A percentile compares a stretch with the other conserved stretches of the same genome.
Evolutionary conservation across 352 stramenopile species (phyloP).

Genomic region (Phytophthora fragariae): DNA sequence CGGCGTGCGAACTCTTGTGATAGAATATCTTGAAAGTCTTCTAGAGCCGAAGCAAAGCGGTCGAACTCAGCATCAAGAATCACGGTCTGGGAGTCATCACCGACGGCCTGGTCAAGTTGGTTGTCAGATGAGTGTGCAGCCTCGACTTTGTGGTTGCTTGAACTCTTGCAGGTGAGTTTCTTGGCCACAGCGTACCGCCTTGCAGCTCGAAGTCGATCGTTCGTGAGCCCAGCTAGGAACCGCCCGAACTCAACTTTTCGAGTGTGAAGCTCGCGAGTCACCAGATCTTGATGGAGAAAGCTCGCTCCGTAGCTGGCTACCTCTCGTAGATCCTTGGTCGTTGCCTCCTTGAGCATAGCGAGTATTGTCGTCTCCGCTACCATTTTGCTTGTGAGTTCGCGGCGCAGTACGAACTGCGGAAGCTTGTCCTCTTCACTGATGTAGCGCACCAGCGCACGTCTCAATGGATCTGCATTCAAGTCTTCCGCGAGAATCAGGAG

Average conservation of each 20-base stretch:
- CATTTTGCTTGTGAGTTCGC: constrained; percentile 79
- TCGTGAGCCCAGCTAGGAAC: constrained; percentile 63
- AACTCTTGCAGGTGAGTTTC: neutral
- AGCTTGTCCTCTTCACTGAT: constrained; percentile 55
- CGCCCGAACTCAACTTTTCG: constrained; percentile 59
- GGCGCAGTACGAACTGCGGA: constrained; percentile 70
- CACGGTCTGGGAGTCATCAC: neutral
- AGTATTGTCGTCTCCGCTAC: constrained; percentile 72
- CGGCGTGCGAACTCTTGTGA: constrained; percentile 67
- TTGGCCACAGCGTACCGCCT: constrained; percentile 33
- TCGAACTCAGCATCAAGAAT: constrained; percentile 46
- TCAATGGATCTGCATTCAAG: constrained; percentile 63
- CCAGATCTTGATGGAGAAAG: constrained; percentile 69
- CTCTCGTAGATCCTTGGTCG: constrained; percentile 62
- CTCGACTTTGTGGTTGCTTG: neutral
- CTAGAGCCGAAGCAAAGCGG: constrained; percentile 41
- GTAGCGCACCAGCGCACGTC: constrained; percentile 63
- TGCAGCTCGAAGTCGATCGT: constrained; percentile 60
- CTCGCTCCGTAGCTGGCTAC: constrained; percentile 48
- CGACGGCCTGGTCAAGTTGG: neutral
- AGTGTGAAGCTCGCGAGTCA: constrained; percentile 71
- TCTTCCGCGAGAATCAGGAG: constrained; percentile 81
- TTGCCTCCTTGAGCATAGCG: constrained; percentile 62
- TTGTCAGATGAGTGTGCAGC: constrained; percentile 3
- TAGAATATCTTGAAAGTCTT: constrained; percentile 69